These are phyloP conservation scores for Eimeria brunetti DNA, from an alignment of 169 alveolate genomes.

Conservation along the genomic window DNA sequence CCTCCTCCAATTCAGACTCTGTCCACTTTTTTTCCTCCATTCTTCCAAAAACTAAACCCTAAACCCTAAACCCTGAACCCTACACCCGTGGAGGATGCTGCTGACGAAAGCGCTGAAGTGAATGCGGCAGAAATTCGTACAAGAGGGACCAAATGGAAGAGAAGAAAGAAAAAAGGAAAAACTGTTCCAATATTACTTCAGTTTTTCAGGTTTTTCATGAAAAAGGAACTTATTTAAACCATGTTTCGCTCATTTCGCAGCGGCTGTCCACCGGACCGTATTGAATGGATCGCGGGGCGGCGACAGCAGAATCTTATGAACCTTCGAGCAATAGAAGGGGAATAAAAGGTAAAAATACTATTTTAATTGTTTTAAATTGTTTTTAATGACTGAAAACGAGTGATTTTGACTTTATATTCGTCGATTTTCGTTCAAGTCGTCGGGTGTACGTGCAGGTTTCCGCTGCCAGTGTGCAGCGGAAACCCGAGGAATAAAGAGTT, in stretches of 20 bases:
- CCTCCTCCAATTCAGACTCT: not conserved
- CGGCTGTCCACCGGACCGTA: not conserved
- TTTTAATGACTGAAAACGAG: no score
- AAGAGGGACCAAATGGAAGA: no score
- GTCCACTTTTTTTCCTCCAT: conserved; percentile 5
- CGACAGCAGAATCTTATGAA: not conserved
- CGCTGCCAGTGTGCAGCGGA: not conserved
- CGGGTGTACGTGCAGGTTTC: not conserved
- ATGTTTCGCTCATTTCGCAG: not conserved
- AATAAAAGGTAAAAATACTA: no score
- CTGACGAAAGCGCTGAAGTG: no score
- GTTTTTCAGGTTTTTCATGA: no score
- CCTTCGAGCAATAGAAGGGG: not conserved
- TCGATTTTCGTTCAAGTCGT: not conserved
- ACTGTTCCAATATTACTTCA: no score
- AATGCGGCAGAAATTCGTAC: not conserved
- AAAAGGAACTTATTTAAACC: no score
- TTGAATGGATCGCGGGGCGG: not conserved
- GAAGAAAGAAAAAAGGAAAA: no score
- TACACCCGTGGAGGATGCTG: no score
- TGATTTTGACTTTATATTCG: no score
- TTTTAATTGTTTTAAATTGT: no score
- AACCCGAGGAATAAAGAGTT: not conserved
- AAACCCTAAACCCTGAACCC: not conserved
- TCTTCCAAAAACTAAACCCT: not conserved